Base-by-base conservation (phyloP, 148 eudicot species). In the Spergularia marina region DNA sequence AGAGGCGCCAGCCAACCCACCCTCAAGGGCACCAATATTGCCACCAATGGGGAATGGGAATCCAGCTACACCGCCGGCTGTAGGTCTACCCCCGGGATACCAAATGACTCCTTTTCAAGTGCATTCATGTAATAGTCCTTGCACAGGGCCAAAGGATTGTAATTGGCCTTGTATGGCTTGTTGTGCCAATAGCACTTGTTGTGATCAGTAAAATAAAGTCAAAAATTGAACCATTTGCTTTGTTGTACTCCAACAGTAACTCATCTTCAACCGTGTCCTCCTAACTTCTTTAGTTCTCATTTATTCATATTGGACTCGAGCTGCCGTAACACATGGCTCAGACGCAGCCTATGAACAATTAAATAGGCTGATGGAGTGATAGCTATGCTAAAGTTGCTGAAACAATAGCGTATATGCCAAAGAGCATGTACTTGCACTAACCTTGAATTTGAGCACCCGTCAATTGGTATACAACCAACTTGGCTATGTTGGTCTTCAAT, bases 401-500 rank as follows among this genome's bases (percentile, higher is more conserved):
- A 30, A 30, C 36, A 53, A 64, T 30, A 51, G 5, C 47, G 12
- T 10, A 4, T 1, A 30, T 39, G 17, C 39, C n/a, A 30, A n/a
- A 11, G n/a, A 65, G 8, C 34, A n/a, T 4, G 6, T 8, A 20
- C 23, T 16, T 2, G 52, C 70, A 53, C 20, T 82, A 90, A 91
- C 90, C 88, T 90, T 73, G 36, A 85, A 56, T 18, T 84, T 87
- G 75, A 82, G 84, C 18, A 83, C 76, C 30, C 36, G 36, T 30
- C 36, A 30, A 30, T 30, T 30, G 36, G 36, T 30, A 30, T 2
- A 30, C 36, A 30, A 30, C 36, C 36, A 30, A 70, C 81, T 90
- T 90, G 81, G 92, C 92, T 75, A 88, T 90, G 87, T 85, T 87
- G n/a, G 92, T 90, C 85, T 90, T 88, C 76, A 88, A 78, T 89